These are phyloP conservation scores for Lindgomyces ingoldianus DNA, from an alignment of 495 filamentous ascomycete genomes.

Conservation along the genomic window DNA sequence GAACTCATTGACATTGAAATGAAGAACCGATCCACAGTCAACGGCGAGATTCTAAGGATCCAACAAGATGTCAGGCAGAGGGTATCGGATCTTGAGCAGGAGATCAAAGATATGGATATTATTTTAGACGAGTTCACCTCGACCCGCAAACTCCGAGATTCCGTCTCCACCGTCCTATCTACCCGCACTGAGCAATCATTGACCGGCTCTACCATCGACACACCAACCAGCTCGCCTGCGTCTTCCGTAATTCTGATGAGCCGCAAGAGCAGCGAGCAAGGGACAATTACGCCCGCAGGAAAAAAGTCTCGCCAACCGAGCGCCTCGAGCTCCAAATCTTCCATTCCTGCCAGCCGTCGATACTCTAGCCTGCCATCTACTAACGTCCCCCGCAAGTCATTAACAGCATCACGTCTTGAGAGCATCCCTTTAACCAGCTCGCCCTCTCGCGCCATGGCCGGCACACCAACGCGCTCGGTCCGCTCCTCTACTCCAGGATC, in stretches of 20 bases:
- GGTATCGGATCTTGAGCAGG: slow-evolving; percentile 72
- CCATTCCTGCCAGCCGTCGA: slow-evolving; percentile 27
- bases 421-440: slow-evolving; percentile 28
- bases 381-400: slow-evolving; percentile 48
- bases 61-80: slow-evolving; percentile 78
- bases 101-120: slow-evolving; percentile 73
- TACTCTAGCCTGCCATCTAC: slow-evolving; percentile 43
- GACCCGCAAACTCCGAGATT: slow-evolving; percentile 82
- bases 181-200: slow-evolving; percentile 70
- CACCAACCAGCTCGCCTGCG: slow-evolving; percentile 85
- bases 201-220: slow-evolving; percentile 70
- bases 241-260: slow-evolving; percentile 69
- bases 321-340: slow-evolving; percentile 27
- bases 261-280: slow-evolving; percentile 42
- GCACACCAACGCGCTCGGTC: slow-evolving; percentile 28
- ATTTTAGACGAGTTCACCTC: slow-evolving; percentile 72
- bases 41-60: slow-evolving; percentile 86
- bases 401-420: slow-evolving; percentile 37
- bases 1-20: slow-evolving; percentile 91
- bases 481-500: slow-evolving; percentile 28
- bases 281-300: slow-evolving; percentile 28
- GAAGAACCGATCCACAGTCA: slow-evolving; percentile 86
- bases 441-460: slow-evolving; percentile 39
- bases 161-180: slow-evolving; percentile 86
- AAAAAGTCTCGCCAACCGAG: slow-evolving; percentile 39